phyloP scores from a whole-genome alignment of 2,329 filamentous ascomycete species.

The Aspergillus luchuensis region DNA sequence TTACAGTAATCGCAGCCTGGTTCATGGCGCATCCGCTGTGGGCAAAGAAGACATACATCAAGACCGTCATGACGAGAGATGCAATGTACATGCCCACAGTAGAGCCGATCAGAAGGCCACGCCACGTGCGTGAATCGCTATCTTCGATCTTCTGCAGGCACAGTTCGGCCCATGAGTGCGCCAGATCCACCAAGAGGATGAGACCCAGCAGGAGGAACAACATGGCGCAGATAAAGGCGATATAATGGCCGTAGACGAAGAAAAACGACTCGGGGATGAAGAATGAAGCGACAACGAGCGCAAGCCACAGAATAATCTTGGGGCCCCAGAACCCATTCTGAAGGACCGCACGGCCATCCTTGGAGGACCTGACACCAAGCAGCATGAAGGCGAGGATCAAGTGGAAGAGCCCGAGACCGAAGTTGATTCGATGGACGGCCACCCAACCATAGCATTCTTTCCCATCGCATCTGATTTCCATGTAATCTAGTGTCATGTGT shows the following conservation, averaged over 20 bases:
- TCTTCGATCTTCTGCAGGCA: slow-evolving; percentile 93
- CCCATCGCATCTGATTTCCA: slow-evolving; percentile 89
- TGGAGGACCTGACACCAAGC: slow-evolving; percentile 82
- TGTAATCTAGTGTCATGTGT: slow-evolving; percentile 89
- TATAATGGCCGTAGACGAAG: slow-evolving; percentile 92
- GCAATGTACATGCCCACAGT: slow-evolving; percentile 91
- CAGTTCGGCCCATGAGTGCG: slow-evolving; percentile 96
- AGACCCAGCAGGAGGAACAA: slow-evolving; percentile 91
- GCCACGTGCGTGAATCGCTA: slow-evolving; percentile 81
- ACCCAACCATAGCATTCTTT: slow-evolving; percentile 94
- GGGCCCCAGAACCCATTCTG: slow-evolving; percentile 99
- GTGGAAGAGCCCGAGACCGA: slow-evolving; percentile 92
- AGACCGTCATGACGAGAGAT: slow-evolving; percentile 87
- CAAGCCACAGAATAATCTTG: slow-evolving; percentile 87
- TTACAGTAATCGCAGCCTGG: slow-evolving; percentile 82
- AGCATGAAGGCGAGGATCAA: slow-evolving; percentile 80
- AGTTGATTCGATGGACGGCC: slow-evolving; percentile 96
- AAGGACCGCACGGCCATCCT: slow-evolving; percentile 80
- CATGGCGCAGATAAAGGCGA: slow-evolving; percentile 84
- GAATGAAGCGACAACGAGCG: slow-evolving; percentile 85
- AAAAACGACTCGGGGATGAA: slow-evolving; percentile 95
- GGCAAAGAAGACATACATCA: slow-evolving; percentile 98
- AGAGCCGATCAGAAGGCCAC: slow-evolving; percentile 83
- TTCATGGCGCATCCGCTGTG: slow-evolving; percentile 85
- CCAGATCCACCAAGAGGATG: slow-evolving; percentile 89